These are phyloP conservation scores for Aschersonia sp. DNA, from an alignment of 2,329 filamentous ascomycete genomes.

Conservation along the genomic window DNA sequence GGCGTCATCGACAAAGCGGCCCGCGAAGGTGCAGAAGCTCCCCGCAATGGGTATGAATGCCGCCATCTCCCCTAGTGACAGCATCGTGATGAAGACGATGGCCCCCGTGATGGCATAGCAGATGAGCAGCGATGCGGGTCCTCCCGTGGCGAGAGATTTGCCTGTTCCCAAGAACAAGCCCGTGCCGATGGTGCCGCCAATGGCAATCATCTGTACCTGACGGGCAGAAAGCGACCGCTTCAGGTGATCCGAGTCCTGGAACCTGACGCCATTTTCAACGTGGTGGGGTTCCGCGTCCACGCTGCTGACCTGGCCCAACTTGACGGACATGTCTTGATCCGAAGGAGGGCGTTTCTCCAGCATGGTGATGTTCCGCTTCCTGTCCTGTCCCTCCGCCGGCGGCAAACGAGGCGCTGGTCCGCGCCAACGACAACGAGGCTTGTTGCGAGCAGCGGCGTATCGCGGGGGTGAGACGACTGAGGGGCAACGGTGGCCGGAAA, in stretches of 20 bases:
- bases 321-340: neutral
- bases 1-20: constrained; percentile 36
- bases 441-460: too few species aligned
- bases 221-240: constrained; percentile 40
- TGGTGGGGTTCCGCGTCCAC: neutral
- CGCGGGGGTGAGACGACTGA: too few species aligned
- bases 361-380: neutral
- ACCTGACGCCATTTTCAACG: neutral
- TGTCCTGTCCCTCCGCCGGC: too few species aligned
- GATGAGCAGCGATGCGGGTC: constrained; percentile 39
- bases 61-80: constrained; percentile 46
- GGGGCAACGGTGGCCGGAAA: too few species aligned
- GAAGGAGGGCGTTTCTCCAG: neutral
- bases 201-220: constrained; percentile 55
- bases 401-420: too few species aligned
- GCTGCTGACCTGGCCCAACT: neutral
- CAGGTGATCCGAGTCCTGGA: constrained; percentile 15
- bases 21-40: constrained; percentile 35
- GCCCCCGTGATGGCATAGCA: neutral
- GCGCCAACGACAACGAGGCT: too few species aligned
- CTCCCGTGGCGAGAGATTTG: constrained; percentile 42
- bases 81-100: constrained; percentile 36
- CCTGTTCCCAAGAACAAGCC: constrained; percentile 50
- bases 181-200: constrained; percentile 44
- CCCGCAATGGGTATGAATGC: constrained; percentile 36